These are phyloP conservation scores for Phytophthora ohioensis DNA, from an alignment of 352 stramenopile genomes.

Conservation along the genomic window DNA sequence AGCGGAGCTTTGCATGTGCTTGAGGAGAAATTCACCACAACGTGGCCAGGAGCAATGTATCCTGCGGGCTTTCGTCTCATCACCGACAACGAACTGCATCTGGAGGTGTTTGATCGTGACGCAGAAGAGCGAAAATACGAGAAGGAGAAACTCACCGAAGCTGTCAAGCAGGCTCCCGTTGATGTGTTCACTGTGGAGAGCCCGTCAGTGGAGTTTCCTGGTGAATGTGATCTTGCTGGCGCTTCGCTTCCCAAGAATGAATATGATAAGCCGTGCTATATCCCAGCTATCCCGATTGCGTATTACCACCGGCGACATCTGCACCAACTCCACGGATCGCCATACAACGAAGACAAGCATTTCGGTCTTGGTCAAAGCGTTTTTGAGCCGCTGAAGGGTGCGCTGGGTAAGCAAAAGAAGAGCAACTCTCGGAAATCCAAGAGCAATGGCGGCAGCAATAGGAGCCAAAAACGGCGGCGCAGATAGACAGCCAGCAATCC, in stretches of 20 bases:
- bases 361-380: conserved; percentile 78
- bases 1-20: conserved; percentile 73
- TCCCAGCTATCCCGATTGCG: conserved; percentile 69
- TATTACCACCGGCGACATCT: conserved; percentile 63
- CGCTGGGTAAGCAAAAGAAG: conserved; percentile 51
- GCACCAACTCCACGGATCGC: conserved; percentile 45
- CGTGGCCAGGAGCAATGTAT: conserved; percentile 88
- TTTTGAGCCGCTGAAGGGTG: conserved; percentile 72
- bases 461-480: conserved; percentile 60
- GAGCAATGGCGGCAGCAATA: conserved; percentile 41
- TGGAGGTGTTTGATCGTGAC: conserved; percentile 48
- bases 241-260: conserved; percentile 21
- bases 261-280: conserved; percentile 42
- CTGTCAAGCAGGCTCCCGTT: conserved; percentile 26
- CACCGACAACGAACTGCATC: conserved; percentile 81
- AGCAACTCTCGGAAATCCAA: conserved; percentile 39
- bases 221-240: conserved; percentile 7
- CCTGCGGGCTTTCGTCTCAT: conserved; percentile 81
- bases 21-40: conserved; percentile 78
- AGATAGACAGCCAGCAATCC: conserved; percentile 27
- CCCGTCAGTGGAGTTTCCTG: conserved; percentile 29
- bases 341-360: conserved; percentile 73
- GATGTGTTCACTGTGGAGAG: conserved; percentile 57
- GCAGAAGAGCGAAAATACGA: conserved; percentile 43
- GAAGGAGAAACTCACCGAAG: conserved; percentile 39